Evolutionary conservation across 495 filamentous ascomycete genomes (phyloP), one percentile per base, ranked within the genome.

Genomic region (Penicillium fimorum): DNA sequence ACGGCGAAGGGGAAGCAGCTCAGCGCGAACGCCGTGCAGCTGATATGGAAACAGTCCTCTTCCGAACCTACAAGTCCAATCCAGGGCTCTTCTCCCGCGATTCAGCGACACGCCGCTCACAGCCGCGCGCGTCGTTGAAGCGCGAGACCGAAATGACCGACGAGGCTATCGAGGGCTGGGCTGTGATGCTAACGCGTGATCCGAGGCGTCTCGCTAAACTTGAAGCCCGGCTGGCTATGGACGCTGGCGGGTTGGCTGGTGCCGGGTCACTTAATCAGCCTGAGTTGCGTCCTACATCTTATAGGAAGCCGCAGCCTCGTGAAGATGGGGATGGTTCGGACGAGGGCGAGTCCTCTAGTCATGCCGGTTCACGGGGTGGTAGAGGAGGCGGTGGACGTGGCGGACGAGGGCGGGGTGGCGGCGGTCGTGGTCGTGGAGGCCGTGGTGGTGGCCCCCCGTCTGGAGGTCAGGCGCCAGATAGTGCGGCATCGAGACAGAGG

Each of bases 101-200:
- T 53, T 76, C 84, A 0, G 76, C 74, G 8, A 89, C 89, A 4
- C 78, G 92, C 50, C 76, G 88, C 55, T 76, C 86, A 0, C 74
- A 80, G 35, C 71, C 80, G 2, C 74, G 94, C 49, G 70, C 63
- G 6, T 73, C 75, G n/a, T 70, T 98, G 40, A 90, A 85, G 61
- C 79, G 78, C 15, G 86, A 90, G 59, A 96, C 90, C 11, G 87
- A 85, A 9, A 88, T 95, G 89, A 94, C 90, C 1, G 93, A 98
- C 59, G 94, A 98, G 68, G 87, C 85, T 7, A 89, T 98, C 42
- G 94, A 98, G 68, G 94, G 94, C 13, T 98, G 92, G 91, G 89
- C 80, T 3, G 70, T 96, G 24, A 96, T 97, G 90, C 66, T 96
- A 2, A 66, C 68, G 7, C 76, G 92, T 25, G 87, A 95, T 62